A percentile compares a stretch with the other conserved stretches of the same genome.
These are phyloP conservation scores for Rhododendron ferrugineum DNA, from an alignment of 148 eudicot genomes.

Conservation along the genomic window DNA sequence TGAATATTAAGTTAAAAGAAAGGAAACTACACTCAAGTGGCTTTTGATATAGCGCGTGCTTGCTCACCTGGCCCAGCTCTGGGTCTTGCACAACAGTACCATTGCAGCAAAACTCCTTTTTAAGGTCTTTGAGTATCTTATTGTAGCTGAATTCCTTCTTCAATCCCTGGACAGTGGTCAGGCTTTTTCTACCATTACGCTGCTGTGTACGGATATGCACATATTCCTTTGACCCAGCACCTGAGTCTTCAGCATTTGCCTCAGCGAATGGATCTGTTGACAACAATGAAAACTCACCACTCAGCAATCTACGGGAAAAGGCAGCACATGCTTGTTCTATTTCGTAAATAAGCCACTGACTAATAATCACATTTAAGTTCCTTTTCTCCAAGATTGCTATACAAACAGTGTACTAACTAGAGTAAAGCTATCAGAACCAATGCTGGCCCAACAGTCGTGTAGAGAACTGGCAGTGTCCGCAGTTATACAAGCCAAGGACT, in stretches of 20 bases:
- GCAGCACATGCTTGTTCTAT: background rate
- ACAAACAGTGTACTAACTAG: background rate
- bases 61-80: constrained; percentile 32
- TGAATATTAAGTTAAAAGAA: background rate
- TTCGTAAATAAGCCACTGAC: background rate
- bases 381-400: background rate
- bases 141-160: constrained; percentile 34
- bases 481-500: background rate
- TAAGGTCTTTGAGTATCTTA: constrained; percentile 37
- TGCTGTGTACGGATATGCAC: constrained; percentile 35
- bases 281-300: background rate
- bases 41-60: background rate
- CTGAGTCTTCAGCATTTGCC: constrained; percentile 30
- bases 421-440: background rate
- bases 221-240: constrained; percentile 32
- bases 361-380: background rate
- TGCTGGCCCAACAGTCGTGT: background rate
- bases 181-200: constrained; percentile 35
- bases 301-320: background rate
- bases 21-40: background rate
- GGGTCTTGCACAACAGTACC: constrained; percentile 39
- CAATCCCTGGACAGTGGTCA: constrained; percentile 36
- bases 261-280: constrained; percentile 29
- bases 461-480: background rate
- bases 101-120: constrained; percentile 38